Conservation (phyloP, 2,329 filamentous ascomycete species). For the Beauveria pseudobassiana region DNA sequence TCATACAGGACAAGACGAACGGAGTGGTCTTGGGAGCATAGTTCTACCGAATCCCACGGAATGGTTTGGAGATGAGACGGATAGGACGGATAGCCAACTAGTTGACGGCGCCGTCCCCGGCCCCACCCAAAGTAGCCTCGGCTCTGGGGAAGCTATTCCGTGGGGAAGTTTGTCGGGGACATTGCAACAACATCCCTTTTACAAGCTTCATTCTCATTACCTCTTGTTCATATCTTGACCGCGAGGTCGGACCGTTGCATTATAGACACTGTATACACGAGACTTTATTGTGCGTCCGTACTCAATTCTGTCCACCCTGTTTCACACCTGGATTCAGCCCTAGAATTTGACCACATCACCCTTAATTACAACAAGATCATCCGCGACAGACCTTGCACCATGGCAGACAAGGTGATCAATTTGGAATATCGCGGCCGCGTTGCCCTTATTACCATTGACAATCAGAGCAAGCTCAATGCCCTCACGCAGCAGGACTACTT, state of each 20-base stretch:
- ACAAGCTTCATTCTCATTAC: background rate
- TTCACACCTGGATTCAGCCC: background rate
- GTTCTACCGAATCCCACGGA: background rate
- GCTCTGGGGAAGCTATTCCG: constrained; percentile 3
- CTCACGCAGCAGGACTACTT: constrained; percentile 68
- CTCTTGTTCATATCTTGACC: background rate
- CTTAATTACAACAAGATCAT: background rate
- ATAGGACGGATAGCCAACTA: background rate
- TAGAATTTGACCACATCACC: background rate
- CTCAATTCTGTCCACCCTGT: background rate
- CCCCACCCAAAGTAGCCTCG: constrained; percentile 5
- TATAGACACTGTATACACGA: background rate
- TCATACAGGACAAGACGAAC: too few species aligned
- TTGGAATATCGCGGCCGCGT: constrained; percentile 35
- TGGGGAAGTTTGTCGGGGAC: background rate
- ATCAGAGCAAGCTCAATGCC: constrained; percentile 81
- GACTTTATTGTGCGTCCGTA: background rate
- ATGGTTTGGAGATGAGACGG: background rate
- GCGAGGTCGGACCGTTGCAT: background rate
- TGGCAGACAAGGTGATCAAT: constrained; percentile 20
- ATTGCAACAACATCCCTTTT: background rate
- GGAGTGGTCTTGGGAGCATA: too few species aligned
- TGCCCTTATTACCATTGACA: constrained; percentile 78
- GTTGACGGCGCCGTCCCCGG: background rate
- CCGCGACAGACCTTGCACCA: background rate